Evolutionary conservation across 2,329 filamentous ascomycete genomes (phyloP).

Genomic region (Fusarium subtropicale): DNA sequence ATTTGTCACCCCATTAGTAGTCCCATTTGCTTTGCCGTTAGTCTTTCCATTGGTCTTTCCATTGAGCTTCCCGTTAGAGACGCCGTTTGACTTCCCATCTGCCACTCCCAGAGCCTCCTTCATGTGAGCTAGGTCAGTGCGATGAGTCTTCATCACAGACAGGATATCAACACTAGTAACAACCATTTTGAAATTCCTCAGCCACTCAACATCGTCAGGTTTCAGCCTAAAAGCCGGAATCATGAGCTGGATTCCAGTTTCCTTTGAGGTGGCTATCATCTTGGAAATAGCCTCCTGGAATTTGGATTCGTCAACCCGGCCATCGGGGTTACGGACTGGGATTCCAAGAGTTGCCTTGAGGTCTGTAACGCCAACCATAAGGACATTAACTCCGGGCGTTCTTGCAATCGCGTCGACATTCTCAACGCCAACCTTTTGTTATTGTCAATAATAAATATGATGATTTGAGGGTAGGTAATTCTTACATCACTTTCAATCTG

Average conservation of each 20-base stretch:
- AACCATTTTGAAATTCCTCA: conserved; percentile 5
- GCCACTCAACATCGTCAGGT: neutral
- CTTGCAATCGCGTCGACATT: conserved; percentile 2
- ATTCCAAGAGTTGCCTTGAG: neutral
- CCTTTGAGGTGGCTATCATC: neutral
- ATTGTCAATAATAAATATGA: neutral
- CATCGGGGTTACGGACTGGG: neutral
- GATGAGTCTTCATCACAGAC: neutral
- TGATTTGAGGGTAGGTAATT: neutral
- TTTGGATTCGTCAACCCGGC: neutral
- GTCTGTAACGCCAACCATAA: conserved; percentile 2
- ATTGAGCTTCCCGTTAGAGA: neutral
- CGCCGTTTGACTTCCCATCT: neutral
- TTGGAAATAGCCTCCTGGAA: neutral
- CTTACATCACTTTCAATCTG: conserved; percentile 8
- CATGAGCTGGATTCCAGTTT: conserved; percentile 7
- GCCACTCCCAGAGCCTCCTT: neutral
- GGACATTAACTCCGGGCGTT: neutral
- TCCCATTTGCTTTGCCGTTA: neutral
- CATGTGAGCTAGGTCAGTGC: neutral
- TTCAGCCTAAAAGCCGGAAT: conserved; percentile 2
- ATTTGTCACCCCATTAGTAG: neutral
- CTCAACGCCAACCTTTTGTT: neutral
- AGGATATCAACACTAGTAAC: conserved; percentile 5
- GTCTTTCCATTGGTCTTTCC: neutral